Conservation (phyloP, 2,329 filamentous ascomycete genomes). For the Domatiomyces globalis region DNA sequence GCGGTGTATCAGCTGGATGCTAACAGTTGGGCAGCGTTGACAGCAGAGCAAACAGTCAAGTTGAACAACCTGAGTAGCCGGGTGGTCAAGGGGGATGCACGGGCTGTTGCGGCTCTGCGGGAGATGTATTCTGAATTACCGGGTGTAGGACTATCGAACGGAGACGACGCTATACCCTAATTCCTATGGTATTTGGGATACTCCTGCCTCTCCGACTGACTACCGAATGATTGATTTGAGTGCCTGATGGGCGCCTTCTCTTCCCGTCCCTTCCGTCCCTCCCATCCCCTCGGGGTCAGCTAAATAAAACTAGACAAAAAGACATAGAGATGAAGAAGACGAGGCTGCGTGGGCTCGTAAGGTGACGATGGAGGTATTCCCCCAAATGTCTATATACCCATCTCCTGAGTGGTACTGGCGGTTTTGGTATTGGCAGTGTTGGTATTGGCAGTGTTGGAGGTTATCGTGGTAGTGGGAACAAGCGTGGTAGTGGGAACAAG, state of each 20-base stretch:
- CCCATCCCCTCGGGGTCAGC: neutral
- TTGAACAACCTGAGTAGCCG: conserved; percentile 25
- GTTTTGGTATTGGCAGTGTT: neutral
- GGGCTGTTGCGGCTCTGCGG: conserved; percentile 25
- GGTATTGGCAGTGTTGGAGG: neutral
- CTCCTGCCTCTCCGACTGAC: neutral
- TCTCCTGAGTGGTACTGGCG: neutral
- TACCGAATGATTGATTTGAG: neutral
- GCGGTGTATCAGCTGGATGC: neutral
- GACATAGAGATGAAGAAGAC: neutral
- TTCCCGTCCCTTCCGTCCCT: neutral
- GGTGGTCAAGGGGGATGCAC: conserved; percentile 25
- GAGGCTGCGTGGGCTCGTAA: neutral
- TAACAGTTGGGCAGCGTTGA: neutral
- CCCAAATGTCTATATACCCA: neutral
- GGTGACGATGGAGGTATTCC: neutral
- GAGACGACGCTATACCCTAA: too few relatives aligned
- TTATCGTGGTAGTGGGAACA: too few relatives aligned
- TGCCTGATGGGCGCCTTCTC: neutral
- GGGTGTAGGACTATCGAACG: too few relatives aligned
- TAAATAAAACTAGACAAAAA: neutral
- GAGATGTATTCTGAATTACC: conserved; percentile 22
- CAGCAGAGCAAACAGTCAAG: conserved; percentile 6
- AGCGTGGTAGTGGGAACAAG: neutral
- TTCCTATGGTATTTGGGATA: too few relatives aligned